phyloP scores from a whole-genome alignment of 2,329 filamentous ascomycete species.

The Epichloe sp. region DNA sequence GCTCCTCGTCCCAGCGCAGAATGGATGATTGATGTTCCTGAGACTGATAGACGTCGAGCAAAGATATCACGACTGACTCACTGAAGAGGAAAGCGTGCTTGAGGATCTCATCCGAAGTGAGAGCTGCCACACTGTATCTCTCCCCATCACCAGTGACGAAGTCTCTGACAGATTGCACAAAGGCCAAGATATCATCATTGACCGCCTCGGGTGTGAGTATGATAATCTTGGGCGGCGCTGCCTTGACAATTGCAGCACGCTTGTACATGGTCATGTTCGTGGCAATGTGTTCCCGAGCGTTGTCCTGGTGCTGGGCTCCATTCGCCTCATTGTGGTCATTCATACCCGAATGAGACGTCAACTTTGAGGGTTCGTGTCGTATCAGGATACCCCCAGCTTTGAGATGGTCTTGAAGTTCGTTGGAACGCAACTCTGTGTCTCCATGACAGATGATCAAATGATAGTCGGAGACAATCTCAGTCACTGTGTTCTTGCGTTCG shows the following conservation, averaged over 20 bases:
- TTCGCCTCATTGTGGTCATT: background rate
- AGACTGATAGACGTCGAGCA: conserved; percentile 28
- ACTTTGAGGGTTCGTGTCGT: background rate
- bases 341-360: background rate
- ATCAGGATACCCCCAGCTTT: conserved; percentile 18
- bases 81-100: conserved; percentile 8
- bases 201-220: conserved; percentile 1
- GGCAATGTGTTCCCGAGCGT: background rate
- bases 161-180: background rate
- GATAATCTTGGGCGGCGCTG: background rate
- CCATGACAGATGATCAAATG: conserved; percentile 19
- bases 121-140: background rate
- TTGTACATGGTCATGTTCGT: background rate
- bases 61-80: conserved; percentile 27
- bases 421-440: conserved; percentile 7
- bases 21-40: conserved; percentile 14
- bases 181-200: background rate
- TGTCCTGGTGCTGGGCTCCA: background rate
- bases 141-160: background rate
- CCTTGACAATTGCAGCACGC: background rate
- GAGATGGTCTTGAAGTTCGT: conserved; percentile 13
- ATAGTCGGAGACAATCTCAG: conserved; percentile 16
- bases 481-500: conserved; percentile 14
- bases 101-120: conserved; percentile 2
- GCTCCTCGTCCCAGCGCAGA: conserved; percentile 23